Conservation (phyloP, 2,329 filamentous ascomycete genomes). For the Alternaria brassicicola region DNA sequence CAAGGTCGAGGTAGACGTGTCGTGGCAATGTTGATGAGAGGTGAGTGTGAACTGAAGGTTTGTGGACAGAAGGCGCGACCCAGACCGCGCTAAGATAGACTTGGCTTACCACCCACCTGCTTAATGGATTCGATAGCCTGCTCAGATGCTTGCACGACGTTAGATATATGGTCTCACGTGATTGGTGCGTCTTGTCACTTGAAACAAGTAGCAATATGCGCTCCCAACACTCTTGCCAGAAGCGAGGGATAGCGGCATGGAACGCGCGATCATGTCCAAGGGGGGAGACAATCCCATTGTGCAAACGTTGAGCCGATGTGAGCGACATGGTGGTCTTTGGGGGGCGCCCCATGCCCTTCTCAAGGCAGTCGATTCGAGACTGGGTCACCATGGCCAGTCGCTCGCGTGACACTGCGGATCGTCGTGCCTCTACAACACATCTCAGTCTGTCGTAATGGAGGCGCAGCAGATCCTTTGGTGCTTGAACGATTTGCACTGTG, state of each 20-base stretch:
- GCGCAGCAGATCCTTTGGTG: not conserved
- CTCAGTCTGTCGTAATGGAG: not conserved
- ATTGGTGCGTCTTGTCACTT: slow-evolving; percentile 19
- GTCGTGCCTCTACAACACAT: not conserved
- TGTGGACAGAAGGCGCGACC: slow-evolving; percentile 19
- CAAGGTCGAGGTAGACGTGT: slow-evolving; percentile 3
- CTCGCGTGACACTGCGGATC: not conserved
- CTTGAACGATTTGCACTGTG: not conserved
- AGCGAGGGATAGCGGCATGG: slow-evolving; percentile 7
- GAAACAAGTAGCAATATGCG: slow-evolving; percentile 18
- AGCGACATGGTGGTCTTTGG: not conserved
- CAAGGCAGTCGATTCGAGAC: not conserved
- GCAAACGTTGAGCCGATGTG: not conserved
- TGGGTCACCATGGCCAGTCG: not conserved
- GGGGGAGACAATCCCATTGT: not conserved
- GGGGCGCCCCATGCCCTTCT: not conserved
- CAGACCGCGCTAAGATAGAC: slow-evolving; percentile 12
- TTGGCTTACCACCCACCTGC: slow-evolving; percentile 8
- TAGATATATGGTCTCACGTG: slow-evolving; percentile 1
- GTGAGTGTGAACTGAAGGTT: slow-evolving; percentile 20
- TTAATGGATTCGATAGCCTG: slow-evolving; percentile 12
- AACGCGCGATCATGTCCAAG: slow-evolving; percentile 1
- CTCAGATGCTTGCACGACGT: slow-evolving; percentile 10
- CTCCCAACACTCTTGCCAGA: slow-evolving; percentile 3
- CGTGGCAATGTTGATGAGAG: slow-evolving; percentile 6